Evolutionary conservation across 164 flowering plant species (phyloP), one percentile per base, ranked within the genome.

Genomic region (Dillenia turbinata): DNA sequence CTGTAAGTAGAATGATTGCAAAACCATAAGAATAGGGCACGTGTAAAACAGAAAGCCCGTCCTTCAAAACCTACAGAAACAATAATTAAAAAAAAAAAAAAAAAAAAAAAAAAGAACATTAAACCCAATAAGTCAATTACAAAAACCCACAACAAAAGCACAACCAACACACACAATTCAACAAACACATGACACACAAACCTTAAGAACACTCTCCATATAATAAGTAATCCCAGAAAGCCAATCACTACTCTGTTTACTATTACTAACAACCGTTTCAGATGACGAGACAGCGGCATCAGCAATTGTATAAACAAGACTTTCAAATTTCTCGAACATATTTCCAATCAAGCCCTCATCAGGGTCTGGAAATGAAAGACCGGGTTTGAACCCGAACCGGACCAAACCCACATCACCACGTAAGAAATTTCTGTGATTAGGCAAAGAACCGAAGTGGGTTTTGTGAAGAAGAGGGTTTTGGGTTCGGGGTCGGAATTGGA

Each of bases 11-110:
- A 72, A 94, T 94, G 61, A 94, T 94, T 24, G 97, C 97, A 67
- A 94, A 94, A 16, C 98, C 98, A 74, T 94, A 91, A 46, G 99
- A 66, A 72, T 94, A 94, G 0, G 99, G 97, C 19, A 81, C 89
- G 65, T 94, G 96, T 64, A 87, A 24, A 61, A 85, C 55, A 5
- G 96, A 85, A 19, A 94, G 78, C 60, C 93, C 96, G 68, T 76
- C 93, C 71, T 90, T 79, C 62, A 94, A 71, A 70, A 94, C 78
- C 98, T 92, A 83, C 58, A 73, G 54, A 51, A 51, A n/a, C 17
- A n/a, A 9, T 51, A 10, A 14, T 55, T n/a, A n/a, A n/a, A n/a
- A 43, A 33, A 26, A 8, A 17, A 47, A 3, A 63, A 40, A 48
- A 7, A 24, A 15, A 12, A 10, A 16, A 46, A 44, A 12, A 17